Evolutionary conservation across 2,329 filamentous ascomycete genomes (phyloP).

Genomic region (Pochonia chlamydosporia): DNA sequence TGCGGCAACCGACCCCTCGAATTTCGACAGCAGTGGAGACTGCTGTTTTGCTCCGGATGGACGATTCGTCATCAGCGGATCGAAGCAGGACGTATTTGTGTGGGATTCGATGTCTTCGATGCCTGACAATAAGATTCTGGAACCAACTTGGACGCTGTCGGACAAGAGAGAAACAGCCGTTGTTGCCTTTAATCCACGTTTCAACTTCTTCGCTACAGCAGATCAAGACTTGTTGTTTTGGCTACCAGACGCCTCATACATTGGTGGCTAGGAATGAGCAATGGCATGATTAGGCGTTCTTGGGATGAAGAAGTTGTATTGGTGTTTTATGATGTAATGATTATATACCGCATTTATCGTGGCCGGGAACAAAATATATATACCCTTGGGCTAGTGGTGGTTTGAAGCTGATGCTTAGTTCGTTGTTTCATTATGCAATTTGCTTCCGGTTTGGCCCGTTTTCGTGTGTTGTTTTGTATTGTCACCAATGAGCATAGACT

Average conservation of each 20-base stretch:
- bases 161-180: constrained; percentile 66
- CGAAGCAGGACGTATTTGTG: constrained; percentile 65
- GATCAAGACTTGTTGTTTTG: constrained; percentile 80
- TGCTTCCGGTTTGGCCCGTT: too few species aligned
- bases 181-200: constrained; percentile 83
- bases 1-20: constrained; percentile 27
- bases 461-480: too few species aligned
- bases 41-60: constrained; percentile 88
- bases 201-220: constrained; percentile 85
- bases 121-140: constrained; percentile 51
- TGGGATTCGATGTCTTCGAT: constrained; percentile 71
- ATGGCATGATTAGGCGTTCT: background rate
- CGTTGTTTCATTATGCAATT: too few species aligned
- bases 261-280: background rate
- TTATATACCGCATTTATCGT: background rate
- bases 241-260: constrained; percentile 59
- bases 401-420: too few species aligned
- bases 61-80: constrained; percentile 80
- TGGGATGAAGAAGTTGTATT: background rate
- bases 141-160: constrained; percentile 58
- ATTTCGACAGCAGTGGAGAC: constrained; percentile 62
- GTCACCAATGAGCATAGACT: too few species aligned
- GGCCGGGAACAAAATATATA: background rate
- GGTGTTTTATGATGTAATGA: constrained; percentile 1
- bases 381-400: background rate